Percentiles rank a stretch among this genome's conserved stretches.
phyloP scores from a whole-genome alignment of 345 rosid genomes.

The Camelina laxa region DNA sequence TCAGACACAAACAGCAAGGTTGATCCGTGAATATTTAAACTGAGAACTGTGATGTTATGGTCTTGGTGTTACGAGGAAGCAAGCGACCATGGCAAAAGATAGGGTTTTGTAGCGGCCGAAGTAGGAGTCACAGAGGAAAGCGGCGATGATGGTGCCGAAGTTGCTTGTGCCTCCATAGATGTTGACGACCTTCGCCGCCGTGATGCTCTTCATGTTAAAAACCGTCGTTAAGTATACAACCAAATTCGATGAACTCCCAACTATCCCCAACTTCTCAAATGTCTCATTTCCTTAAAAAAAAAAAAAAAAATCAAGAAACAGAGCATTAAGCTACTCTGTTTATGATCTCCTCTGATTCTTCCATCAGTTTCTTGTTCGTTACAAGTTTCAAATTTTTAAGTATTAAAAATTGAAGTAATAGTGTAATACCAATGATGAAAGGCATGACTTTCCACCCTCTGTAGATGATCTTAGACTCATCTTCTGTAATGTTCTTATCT shows the following conservation, averaged over 20 bases:
- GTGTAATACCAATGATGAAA: slow-evolving; percentile 70
- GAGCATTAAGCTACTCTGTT: slow-evolving; percentile 3
- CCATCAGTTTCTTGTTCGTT: neutral
- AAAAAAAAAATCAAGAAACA: slow-evolving; percentile 8
- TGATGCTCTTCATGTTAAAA: slow-evolving; percentile 73
- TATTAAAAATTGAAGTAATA: neutral
- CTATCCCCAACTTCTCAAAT: slow-evolving; percentile 72
- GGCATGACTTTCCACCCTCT: slow-evolving; percentile 86
- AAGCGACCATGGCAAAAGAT: slow-evolving; percentile 60
- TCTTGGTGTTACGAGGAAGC: slow-evolving; percentile 55
- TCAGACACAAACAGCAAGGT: slow-evolving; percentile 5
- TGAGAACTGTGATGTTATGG: neutral
- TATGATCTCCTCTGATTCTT: neutral
- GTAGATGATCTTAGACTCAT: slow-evolving; percentile 52
- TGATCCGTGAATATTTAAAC: neutral
- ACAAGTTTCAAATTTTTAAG: neutral
- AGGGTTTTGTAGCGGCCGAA: slow-evolving; percentile 75
- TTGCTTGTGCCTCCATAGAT: slow-evolving; percentile 65
- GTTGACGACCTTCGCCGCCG: slow-evolving; percentile 62
- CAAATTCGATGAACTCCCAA: slow-evolving; percentile 58
- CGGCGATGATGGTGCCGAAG: slow-evolving; percentile 66
- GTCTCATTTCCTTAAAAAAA: slow-evolving; percentile 60
- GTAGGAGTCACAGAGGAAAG: slow-evolving; percentile 70
- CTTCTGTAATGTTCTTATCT: slow-evolving; percentile 40
- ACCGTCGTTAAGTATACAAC: slow-evolving; percentile 60